Evolutionary conservation across 2,329 filamentous ascomycete species (phyloP), one percentile per base, ranked within the genome.

Genomic region (Aspergillus novoparasiticus): DNA sequence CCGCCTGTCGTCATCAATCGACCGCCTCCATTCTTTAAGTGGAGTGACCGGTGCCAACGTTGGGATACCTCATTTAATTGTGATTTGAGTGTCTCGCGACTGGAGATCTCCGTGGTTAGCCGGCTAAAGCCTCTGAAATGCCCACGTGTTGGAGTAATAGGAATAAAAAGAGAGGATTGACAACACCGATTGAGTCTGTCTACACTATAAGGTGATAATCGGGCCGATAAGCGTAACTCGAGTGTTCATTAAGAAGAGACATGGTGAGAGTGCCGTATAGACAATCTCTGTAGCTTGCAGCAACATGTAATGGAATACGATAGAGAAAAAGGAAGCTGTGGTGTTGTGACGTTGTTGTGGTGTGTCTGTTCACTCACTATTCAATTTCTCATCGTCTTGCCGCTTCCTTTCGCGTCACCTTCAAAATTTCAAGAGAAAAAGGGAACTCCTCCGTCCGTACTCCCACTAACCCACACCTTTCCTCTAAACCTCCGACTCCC

Each of bases 1-100:
- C 60, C 60, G 60, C 56, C 60, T 59, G 60, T 57, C 60, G 60
- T 62, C 60, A 55, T 55, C 51, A 36, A 62, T 62, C 58, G 36
- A 55, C 48, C 34, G 48, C 48, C 58, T 54, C 51, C 34, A 32
- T 39, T 36, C 23, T 36, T 36, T 39, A 9, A 21, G n/a, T 26
- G 51, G 32, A 39, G 32, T 36, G 30, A 34, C 28, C 28, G 11
- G 9, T 54, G 19, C 34, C 34, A 55, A 11, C 51, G 32, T 39
- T 23, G 32, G 32, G 51, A 51, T 32, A 34, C 8, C 16, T 30
- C 19, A 19, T 51, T 32, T n/a, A n/a, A 32, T 21, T 51, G 26
- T 32, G 28, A 51, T 51, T 51, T 26, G n/a, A 55, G 21, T 26
- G n/a, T 6, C n/a, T 26, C n/a, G 51, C n/a, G 12, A 36, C 30